Evolutionary conservation across 441 rosid species (phyloP).

Genomic region (Metrosideros polymorpha): DNA sequence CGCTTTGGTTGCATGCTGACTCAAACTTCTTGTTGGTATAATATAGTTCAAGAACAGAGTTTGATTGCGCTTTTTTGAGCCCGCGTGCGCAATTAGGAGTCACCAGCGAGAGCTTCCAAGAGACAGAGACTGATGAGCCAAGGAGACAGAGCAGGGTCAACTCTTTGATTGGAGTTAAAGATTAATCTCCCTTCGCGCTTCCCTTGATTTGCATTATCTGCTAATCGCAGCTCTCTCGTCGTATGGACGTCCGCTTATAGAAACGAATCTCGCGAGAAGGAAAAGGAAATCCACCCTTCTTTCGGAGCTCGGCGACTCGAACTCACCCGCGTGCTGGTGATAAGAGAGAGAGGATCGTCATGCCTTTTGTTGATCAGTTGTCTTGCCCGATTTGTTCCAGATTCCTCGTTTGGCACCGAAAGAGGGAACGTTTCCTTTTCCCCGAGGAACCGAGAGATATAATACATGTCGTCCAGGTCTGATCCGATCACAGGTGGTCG

Average conservation of each 20-base stretch:
- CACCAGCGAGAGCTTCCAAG: not conserved
- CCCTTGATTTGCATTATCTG: not conserved
- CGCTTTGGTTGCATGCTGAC: not conserved
- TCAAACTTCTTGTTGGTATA: not conserved
- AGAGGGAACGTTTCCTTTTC: no score
- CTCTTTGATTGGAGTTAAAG: not conserved
- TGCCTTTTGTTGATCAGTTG: not conserved
- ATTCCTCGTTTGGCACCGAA: not conserved
- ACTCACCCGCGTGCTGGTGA: no score
- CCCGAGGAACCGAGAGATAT: not conserved
- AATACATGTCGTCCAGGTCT: conserved; percentile 32
- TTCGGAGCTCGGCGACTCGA: not conserved
- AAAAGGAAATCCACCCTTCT: not conserved
- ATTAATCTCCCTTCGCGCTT: not conserved
- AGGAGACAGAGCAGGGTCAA: not conserved
- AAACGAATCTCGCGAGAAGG: not conserved
- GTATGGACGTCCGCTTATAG: not conserved
- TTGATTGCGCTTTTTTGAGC: not conserved
- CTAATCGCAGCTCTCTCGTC: not conserved
- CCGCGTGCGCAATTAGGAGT: not conserved
- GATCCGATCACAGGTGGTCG: conserved; percentile 25
- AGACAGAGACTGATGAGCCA: not conserved
- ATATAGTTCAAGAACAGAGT: not conserved
- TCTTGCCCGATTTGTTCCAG: not conserved
- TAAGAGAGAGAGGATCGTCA: no score